Evolutionary conservation across 257 asterid species (phyloP), one percentile per base, ranked within the genome.

Genomic region (Cruciata laevipes): DNA sequence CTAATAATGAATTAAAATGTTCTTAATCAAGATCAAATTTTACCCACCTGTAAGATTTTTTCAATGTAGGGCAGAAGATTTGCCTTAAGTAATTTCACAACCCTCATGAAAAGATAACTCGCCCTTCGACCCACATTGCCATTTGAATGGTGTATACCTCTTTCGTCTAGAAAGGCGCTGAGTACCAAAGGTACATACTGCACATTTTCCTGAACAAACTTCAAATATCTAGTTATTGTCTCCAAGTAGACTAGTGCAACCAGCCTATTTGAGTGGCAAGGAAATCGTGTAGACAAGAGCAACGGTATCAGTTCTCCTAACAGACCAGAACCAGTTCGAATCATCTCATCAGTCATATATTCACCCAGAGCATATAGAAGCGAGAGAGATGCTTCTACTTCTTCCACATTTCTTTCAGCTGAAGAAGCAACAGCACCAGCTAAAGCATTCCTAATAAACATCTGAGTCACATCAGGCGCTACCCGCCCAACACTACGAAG

Each of bases 311-410:
- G 72, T 67, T 94, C 98, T 74, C 84, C 83, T 68, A 85, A 74
- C 37, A 83, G 70, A 75, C 96, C 96, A 77, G 77, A 81, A 51
- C 94, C 95, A 9, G 80, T 76, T 78, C 79, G 86, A 79, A 90
- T 69, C 51, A 81, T 74, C 78, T 90, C 96, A 32, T 87, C 96
- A 52, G 67, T 84, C 63, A 87, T 76, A 20, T 95, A 88, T 75
- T 90, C 99, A 30, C 99, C 99, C 61, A 88, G 86, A 5, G 92
- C 96, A 78, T 83, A 89, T 65, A 94, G 79, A 31, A 94, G 86
- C 57, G 98, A 90, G 68, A 94, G 96, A 61, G 98, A 85, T 35
- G 95, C 98, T 80, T 94, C 99, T 68, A 94, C 96, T 73, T 90
- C 96, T 80, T 94, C 99, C 3, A 81, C 89, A 69, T 85, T 86